Evolutionary conservation across 2,329 filamentous ascomycete genomes (phyloP).

Genomic region (Penicillium sp.): DNA sequence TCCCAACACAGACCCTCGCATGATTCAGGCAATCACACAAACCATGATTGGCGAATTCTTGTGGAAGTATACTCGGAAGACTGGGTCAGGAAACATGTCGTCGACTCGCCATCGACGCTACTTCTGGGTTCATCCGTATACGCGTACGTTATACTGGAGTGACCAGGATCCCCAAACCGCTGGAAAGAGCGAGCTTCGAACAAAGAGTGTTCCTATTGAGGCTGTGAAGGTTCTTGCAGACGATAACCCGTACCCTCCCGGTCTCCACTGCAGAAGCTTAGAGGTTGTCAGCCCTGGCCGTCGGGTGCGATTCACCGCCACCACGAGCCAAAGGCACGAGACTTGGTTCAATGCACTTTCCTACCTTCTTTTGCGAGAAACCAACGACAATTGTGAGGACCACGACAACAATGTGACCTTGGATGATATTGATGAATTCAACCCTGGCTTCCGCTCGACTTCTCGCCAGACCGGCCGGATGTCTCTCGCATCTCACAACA

Average conservation of each 20-base stretch:
- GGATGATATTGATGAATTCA: constrained; percentile 77
- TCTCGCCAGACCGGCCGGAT: constrained; percentile 59
- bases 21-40: constrained; percentile 99
- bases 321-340: constrained; percentile 91
- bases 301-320: constrained; percentile 89
- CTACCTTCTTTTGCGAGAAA: constrained; percentile 82
- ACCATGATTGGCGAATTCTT: constrained; percentile 99
- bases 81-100: constrained; percentile 86
- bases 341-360: constrained; percentile 98
- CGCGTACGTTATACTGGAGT: constrained; percentile 95
- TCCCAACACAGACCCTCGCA: constrained; percentile 83
- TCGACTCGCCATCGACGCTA: constrained; percentile 89
- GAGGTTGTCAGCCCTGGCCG: constrained; percentile 87
- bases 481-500: constrained; percentile 82
- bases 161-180: constrained; percentile 81
- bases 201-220: constrained; percentile 93
- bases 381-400: constrained; percentile 61
- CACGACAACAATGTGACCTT: constrained; percentile 60
- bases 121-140: constrained; percentile 99
- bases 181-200: constrained; percentile 74
- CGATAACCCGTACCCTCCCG: constrained; percentile 93
- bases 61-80: constrained; percentile 98
- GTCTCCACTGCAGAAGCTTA: constrained; percentile 90
- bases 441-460: constrained; percentile 65
- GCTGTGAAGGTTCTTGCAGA: constrained; percentile 89